Conservation (phyloP, 176 grass and related monocot genomes). For the Saccharum spontaneum region DNA sequence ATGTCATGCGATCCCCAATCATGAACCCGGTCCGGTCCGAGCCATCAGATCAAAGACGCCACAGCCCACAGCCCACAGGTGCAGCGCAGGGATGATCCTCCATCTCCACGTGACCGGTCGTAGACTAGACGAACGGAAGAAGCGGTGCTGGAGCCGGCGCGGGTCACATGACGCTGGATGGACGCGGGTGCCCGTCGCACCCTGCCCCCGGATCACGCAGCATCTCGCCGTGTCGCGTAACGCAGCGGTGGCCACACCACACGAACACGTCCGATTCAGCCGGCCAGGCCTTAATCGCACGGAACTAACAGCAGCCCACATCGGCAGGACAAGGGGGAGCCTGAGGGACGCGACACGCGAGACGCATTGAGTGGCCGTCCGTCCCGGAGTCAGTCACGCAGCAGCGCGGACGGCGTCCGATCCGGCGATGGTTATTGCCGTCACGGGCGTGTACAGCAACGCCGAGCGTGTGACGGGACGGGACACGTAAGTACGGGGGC, state of each 20-base stretch:
- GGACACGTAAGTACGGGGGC: not conserved
- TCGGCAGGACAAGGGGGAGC: not conserved
- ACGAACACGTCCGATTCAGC: not conserved
- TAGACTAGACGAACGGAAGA: not conserved
- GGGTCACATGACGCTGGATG: not conserved
- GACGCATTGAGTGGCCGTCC: not conserved
- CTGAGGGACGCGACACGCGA: not conserved
- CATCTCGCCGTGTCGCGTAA: not conserved
- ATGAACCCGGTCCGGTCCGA: too few relatives aligned
- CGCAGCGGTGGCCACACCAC: too few relatives aligned
- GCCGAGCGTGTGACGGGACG: not conserved
- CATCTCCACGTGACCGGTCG: not conserved
- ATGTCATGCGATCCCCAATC: not conserved
- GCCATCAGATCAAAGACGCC: too few relatives aligned
- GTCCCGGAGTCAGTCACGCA: not conserved
- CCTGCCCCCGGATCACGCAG: not conserved
- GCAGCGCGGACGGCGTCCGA: not conserved
- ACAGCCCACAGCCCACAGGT: not conserved
- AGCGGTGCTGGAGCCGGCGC: not conserved
- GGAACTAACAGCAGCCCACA: too few relatives aligned
- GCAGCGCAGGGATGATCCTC: not conserved
- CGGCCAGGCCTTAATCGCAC: not conserved
- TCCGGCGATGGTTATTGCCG: not conserved
- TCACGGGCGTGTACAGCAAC: constrained; percentile 19
- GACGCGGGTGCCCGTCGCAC: not conserved